phyloP scores from a whole-genome alignment of 2,329 filamentous ascomycete genomes.

The Diaporthe sp. region DNA sequence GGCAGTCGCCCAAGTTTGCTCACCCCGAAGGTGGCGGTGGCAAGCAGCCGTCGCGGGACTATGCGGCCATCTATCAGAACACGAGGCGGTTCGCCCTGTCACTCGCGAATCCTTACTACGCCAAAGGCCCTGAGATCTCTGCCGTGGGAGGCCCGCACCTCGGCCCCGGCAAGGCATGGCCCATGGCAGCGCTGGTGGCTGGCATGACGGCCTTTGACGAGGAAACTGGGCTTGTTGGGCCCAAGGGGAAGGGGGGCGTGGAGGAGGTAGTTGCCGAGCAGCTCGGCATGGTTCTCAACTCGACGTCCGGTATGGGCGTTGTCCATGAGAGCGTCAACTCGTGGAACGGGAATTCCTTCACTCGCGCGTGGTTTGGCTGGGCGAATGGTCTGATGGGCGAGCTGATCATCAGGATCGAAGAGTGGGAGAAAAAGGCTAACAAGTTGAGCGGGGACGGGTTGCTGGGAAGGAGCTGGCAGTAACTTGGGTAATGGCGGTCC shows the following conservation, averaged over 20 bases:
- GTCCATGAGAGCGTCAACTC: conserved; percentile 64
- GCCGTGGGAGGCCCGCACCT: conserved; percentile 80
- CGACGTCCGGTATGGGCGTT: conserved; percentile 58
- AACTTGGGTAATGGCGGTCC: not conserved
- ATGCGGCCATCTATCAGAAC: conserved; percentile 80
- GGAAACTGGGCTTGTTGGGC: conserved; percentile 45
- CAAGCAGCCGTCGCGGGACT: conserved; percentile 51
- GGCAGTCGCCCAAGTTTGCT: not conserved
- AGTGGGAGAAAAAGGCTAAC: conserved; percentile 47
- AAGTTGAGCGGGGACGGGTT: conserved; percentile 44
- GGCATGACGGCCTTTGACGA: conserved; percentile 61
- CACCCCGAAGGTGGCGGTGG: not conserved
- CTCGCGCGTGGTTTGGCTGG: conserved; percentile 63
- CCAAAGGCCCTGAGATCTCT: conserved; percentile 75
- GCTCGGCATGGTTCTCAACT: conserved; percentile 56
- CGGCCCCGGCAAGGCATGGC: conserved; percentile 71
- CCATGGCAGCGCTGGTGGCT: conserved; percentile 68
- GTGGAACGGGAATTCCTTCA: conserved; percentile 57
- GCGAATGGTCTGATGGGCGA: conserved; percentile 60
- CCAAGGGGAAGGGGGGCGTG: conserved; percentile 45
- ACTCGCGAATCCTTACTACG: conserved; percentile 83
- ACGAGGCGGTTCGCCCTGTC: conserved; percentile 84
- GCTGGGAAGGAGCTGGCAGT: conserved; percentile 51
- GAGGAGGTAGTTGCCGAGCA: conserved; percentile 52
- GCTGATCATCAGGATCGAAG: conserved; percentile 53